phyloP scores from a whole-genome alignment of 192 early-diverging fungal species.

The Coemansia sp. region DNA sequence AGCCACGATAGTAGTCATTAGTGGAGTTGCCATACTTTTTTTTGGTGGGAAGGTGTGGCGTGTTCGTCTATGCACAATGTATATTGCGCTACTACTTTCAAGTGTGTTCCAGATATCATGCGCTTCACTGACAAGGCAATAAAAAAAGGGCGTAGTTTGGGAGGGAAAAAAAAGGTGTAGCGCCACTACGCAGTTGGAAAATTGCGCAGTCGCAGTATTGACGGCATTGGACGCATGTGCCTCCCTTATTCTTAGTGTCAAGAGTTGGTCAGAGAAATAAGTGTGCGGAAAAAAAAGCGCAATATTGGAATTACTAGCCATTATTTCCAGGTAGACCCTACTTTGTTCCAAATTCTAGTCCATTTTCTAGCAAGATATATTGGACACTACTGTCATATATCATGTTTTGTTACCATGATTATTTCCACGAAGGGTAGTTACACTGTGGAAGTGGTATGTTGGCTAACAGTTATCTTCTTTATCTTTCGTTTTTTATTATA shows the following conservation, averaged over 20 bases:
- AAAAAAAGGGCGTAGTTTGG: slow-evolving; percentile 9
- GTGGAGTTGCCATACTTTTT: background rate
- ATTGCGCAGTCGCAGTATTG: background rate
- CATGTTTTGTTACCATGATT: background rate
- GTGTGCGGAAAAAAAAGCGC: background rate
- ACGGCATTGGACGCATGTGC: background rate
- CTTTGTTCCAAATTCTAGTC: background rate
- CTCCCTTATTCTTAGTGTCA: background rate
- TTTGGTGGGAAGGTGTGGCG: background rate
- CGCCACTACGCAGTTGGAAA: slow-evolving; percentile 5
- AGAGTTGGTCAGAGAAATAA: background rate
- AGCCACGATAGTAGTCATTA: background rate
- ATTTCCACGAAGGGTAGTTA: background rate
- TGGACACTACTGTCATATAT: background rate
- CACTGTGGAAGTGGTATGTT: background rate
- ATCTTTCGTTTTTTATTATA: background rate
- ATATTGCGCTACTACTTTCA: slow-evolving; percentile 1
- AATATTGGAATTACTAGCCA: slow-evolving; percentile 12
- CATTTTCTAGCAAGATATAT: background rate
- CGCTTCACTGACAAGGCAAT: background rate
- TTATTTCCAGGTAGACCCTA: background rate
- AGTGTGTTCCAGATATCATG: slow-evolving; percentile 4
- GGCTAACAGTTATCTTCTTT: background rate
- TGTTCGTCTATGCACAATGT: slow-evolving; percentile 6
- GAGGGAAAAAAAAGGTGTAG: background rate